Evolutionary conservation across 1,139 yeast species (phyloP), one percentile per base, ranked within the genome.

Genomic region (Saccharomyces uvarum): DNA sequence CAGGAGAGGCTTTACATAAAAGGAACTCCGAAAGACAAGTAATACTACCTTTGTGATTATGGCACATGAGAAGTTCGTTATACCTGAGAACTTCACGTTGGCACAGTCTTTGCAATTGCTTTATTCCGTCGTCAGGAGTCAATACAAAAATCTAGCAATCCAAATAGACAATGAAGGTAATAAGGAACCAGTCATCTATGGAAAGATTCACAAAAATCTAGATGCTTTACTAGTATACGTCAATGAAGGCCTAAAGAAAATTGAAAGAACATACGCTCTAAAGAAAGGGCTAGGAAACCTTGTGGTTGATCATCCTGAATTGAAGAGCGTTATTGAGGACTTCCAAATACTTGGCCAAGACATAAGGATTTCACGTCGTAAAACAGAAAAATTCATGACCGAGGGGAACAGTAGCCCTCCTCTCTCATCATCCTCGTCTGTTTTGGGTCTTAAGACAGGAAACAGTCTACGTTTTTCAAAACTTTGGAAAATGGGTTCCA

Each of bases 51-150:
- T 13, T 4, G 19, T 29, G 50, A 54, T n/a, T 24, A 65, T 66
- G 68, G 54, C 63, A 8, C 59, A 59, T 47, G 69, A 62, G 16
- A 64, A 63, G 54, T 68, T 68, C 51, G 50, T 53, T 14, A 57
- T 68, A 27, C 72, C 71, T n/a, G 57, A 59, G 6, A 61, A 63
- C 48, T 60, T 67, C 33, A 65, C 68, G 9, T 52, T 67, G 28
- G 41, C 53, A 1, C 71, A 69, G 54, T 59, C 70, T 2, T 55
- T 69, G 32, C 62, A 63, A 31, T 55, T 69, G 28, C 58, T 69
- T 19, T 60, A 61, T 49, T 61, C 69, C 2, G 64, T 67, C 19
- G 66, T 61, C 8, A 50, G 59, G 13, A 63, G 56, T 24, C 68
- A 65, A 49, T 63, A 58, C 48, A 59, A 57, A n/a, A 68, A 67